Conservation (phyloP, 2,329 filamentous ascomycete species). For the Phialophora macrospora region DNA sequence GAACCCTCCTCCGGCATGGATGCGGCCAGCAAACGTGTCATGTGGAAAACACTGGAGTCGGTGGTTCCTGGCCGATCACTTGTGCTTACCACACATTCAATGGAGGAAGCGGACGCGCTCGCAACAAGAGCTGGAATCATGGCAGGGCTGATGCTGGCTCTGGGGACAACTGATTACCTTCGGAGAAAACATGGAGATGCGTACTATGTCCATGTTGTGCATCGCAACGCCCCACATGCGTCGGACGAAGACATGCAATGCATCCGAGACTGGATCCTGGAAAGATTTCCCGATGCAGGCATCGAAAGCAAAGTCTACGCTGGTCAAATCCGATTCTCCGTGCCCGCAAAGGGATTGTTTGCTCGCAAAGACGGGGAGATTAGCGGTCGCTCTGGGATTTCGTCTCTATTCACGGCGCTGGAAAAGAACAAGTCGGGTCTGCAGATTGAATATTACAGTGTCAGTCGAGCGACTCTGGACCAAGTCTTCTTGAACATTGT, state of each 20-base stretch:
- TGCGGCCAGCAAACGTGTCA: conserved; percentile 84
- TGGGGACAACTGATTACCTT: conserved; percentile 75
- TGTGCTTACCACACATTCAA: conserved; percentile 87
- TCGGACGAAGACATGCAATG: conserved; percentile 68
- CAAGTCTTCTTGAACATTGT: conserved; percentile 90
- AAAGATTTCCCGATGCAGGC: conserved; percentile 65
- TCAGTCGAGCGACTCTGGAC: conserved; percentile 84
- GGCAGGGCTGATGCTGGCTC: conserved; percentile 80
- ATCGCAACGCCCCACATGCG: conserved; percentile 74
- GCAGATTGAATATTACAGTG: conserved; percentile 83
- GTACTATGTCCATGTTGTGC: conserved; percentile 81
- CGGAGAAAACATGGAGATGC: conserved; percentile 76
- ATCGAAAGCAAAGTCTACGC: conserved; percentile 79
- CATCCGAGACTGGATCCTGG: conserved; percentile 69
- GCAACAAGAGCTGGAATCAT: conserved; percentile 85
- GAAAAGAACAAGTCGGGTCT: conserved; percentile 72
- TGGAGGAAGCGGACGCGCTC: conserved; percentile 93
- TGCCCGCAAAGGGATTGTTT: conserved; percentile 54
- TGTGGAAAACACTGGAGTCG: conserved; percentile 83
- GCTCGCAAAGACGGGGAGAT: conserved; percentile 16
- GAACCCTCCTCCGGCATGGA: conserved; percentile 90
- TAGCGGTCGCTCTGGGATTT: conserved; percentile 52
- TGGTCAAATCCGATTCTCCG: conserved; percentile 83
- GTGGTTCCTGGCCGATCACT: conserved; percentile 79
- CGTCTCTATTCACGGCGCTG: conserved; percentile 70